phyloP scores from a whole-genome alignment of 306 rosid species.

The Castanospermum australe region DNA sequence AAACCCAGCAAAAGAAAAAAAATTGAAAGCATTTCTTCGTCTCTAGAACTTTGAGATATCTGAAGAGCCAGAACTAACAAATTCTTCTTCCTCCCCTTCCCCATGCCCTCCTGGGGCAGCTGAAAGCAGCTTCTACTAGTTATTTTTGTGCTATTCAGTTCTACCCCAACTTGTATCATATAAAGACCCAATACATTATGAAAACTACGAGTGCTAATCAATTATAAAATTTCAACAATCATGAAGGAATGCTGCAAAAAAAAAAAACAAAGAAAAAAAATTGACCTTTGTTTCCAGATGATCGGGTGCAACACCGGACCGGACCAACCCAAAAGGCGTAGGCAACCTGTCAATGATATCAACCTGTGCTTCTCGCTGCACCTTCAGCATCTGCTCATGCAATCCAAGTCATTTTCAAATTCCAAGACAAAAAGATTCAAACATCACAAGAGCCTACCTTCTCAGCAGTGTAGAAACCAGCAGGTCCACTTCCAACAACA shows the following conservation, averaged over 20 bases:
- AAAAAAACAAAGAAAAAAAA: not conserved
- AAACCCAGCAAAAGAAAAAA: not conserved
- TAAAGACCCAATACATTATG: not conserved
- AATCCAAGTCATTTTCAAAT: conserved; percentile 16
- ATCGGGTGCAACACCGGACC: conserved; percentile 95
- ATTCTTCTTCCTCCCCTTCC: not conserved
- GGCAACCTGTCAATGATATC: conserved; percentile 90
- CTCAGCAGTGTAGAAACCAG: conserved; percentile 91
- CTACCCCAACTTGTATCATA: not conserved
- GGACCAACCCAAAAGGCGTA: conserved; percentile 85
- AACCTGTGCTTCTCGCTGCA: conserved; percentile 61
- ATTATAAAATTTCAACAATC: not conserved
- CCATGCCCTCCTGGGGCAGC: not conserved
- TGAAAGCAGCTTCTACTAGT: not conserved
- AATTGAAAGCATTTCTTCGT: not conserved
- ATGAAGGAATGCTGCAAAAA: not conserved
- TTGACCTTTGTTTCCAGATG: conserved; percentile 95
- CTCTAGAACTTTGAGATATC: not conserved
- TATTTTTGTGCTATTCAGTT: not conserved
- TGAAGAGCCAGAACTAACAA: not conserved
- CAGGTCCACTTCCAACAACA: conserved; percentile 93
- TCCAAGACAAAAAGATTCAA: not conserved
- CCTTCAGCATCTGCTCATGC: conserved; percentile 65
- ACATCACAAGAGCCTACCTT: conserved; percentile 42
- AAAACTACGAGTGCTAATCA: not conserved